These are phyloP conservation scores for Penicillium palitans DNA, from an alignment of 2,329 filamentous ascomycete species.

Conservation along the genomic window DNA sequence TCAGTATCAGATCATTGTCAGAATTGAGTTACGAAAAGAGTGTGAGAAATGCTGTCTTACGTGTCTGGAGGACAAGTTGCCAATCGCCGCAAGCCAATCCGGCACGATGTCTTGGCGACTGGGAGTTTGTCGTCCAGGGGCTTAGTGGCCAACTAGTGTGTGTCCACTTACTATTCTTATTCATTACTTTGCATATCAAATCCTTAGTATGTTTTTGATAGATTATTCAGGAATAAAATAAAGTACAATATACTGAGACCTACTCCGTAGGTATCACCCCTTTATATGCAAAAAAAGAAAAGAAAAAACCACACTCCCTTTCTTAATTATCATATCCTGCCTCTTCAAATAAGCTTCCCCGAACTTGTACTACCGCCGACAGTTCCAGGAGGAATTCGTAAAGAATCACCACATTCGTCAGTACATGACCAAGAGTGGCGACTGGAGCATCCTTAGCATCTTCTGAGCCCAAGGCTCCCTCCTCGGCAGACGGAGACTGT, in stretches of 20 bases:
- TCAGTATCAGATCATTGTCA: background rate
- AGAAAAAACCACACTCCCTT: background rate
- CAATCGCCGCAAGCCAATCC: slow-evolving; percentile 23
- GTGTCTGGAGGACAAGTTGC: slow-evolving; percentile 10
- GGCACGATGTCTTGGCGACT: slow-evolving; percentile 18
- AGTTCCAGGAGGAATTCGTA: slow-evolving; percentile 80
- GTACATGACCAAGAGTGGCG: slow-evolving; percentile 72
- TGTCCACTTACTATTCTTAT: slow-evolving; percentile 1
- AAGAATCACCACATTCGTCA: slow-evolving; percentile 76
- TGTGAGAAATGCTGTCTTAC: background rate
- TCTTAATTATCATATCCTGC: slow-evolving; percentile 55
- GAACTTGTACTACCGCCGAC: slow-evolving; percentile 70
- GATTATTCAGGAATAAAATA: background rate
- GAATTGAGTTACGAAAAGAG: background rate
- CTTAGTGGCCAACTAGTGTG: slow-evolving; percentile 1
- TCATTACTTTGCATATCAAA: background rate
- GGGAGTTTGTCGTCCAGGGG: background rate
- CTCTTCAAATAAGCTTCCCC: slow-evolving; percentile 74
- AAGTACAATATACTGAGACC: background rate
- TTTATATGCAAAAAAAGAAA: background rate
- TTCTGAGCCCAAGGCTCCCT: slow-evolving; percentile 10
- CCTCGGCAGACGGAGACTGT: slow-evolving; percentile 5
- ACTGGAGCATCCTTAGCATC: slow-evolving; percentile 42
- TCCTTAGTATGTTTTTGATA: background rate
- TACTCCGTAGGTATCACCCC: background rate